Evolutionary conservation across 768 basidiomycete species (phyloP), one percentile per base, ranked within the genome.

Genomic region (Tubosaeta sp.): DNA sequence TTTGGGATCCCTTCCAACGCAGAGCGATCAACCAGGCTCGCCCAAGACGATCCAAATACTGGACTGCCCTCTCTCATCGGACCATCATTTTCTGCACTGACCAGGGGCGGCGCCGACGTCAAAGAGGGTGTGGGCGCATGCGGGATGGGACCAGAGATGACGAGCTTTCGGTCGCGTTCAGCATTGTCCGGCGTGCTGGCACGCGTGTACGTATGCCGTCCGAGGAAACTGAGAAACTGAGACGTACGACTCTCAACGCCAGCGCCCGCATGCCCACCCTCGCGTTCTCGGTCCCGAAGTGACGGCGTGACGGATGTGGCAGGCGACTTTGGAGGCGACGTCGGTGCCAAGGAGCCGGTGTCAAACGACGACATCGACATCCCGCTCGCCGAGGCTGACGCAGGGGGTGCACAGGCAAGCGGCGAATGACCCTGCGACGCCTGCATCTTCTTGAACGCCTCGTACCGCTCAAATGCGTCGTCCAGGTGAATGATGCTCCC

Each of bases 391-490:
- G 52, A 54, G 0, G 54, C 44, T 1, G 60, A 52, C 4, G 51
- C 35, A 0, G 57, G 47, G 1, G 45, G 35, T 13, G 33, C 38
- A 4, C 58, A 51, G 0, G 53, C 43, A 32, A 27, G 25, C 1
- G 51, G 45, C 7, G 59, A 43, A 29, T 43, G 42, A 2, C 42
- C 25, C 16, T 60, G 55, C n/a, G 54, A 57, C 16, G 54, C 70
- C 48, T 78, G 76, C 41, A 69, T 71, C 61, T 82, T 81, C 63
- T 82, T 82, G 70, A 85, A 94, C n/a, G 84, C 75, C 65, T 95
- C 90, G 63, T 95, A 97, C 34, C 91, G 78, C 51, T 90, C 89
- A 66, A 87, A 95, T 0, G 94, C 94, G 66, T 95, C 92, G 59
- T 92, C 86, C 34, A 88, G 71, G 6, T 68, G 74, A 5, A 55